Conservation (phyloP, 192 early-diverging fungal genomes). For the Coemansia sp. region DNA sequence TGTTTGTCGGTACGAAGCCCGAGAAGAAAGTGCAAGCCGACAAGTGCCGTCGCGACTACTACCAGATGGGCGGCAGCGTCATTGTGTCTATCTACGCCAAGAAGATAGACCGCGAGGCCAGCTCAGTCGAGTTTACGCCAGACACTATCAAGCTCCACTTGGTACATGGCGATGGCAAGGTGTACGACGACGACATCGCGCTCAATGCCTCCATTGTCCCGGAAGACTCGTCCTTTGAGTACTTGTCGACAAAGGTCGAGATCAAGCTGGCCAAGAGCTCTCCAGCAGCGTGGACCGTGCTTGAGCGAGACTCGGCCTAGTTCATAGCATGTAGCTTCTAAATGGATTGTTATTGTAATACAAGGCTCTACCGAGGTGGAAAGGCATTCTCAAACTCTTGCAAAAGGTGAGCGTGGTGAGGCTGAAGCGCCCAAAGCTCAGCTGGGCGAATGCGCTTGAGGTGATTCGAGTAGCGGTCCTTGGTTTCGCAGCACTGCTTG, state of each 20-base stretch:
- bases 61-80: constrained; percentile 85
- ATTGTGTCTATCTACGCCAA: constrained; percentile 94
- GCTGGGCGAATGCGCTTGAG: constrained; percentile 36
- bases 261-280: constrained; percentile 73
- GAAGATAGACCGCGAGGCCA: constrained; percentile 75
- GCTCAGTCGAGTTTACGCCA: constrained; percentile 70
- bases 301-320: constrained; percentile 24
- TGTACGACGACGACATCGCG: constrained; percentile 68
- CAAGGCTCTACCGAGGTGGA: constrained; percentile 16
- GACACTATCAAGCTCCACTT: constrained; percentile 74
- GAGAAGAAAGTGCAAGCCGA: constrained; percentile 21
- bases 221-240: constrained; percentile 63
- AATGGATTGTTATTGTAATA: neutral
- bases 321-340: neutral
- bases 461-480: constrained; percentile 28
- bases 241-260: constrained; percentile 81
- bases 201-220: constrained; percentile 80
- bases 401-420: constrained; percentile 48
- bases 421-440: constrained; percentile 57
- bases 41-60: constrained; percentile 89
- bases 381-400: constrained; percentile 41
- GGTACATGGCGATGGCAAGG: constrained; percentile 76
- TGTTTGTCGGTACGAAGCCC: constrained; percentile 75
- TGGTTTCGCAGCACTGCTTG: constrained; percentile 40
- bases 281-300: constrained; percentile 33